Conservation (phyloP, 805 yeast genomes). For the Candida awuae region DNA sequence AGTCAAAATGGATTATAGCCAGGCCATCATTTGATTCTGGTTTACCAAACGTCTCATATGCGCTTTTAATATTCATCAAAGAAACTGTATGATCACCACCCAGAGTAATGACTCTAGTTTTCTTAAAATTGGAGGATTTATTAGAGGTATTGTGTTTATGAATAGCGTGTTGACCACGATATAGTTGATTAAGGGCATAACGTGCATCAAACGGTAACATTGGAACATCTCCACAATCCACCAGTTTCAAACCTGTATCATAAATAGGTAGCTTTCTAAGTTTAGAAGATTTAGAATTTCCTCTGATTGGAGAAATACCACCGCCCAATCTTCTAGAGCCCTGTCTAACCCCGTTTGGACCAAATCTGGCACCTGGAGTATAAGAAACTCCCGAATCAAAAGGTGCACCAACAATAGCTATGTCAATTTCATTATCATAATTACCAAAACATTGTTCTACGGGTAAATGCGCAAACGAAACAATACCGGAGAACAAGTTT, state of each 20-base stretch:
- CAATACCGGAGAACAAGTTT: conserved; percentile 40
- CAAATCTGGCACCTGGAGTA: conserved; percentile 53
- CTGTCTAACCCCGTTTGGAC: conserved; percentile 42
- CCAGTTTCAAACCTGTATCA: conserved; percentile 31
- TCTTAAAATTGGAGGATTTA: conserved; percentile 16
- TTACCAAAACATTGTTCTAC: conserved; percentile 41
- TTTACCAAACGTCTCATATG: conserved; percentile 39
- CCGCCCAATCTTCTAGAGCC: conserved; percentile 37
- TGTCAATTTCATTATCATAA: conserved; percentile 34
- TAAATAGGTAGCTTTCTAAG: conserved; percentile 36
- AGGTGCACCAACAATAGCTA: conserved; percentile 53
- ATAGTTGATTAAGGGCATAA: conserved; percentile 47
- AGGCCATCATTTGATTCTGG: conserved; percentile 39
- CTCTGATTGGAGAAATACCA: conserved; percentile 36
- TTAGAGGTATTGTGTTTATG: conserved; percentile 29
- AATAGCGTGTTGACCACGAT: conserved; percentile 44
- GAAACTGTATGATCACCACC: conserved; percentile 60
- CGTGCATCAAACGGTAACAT: conserved; percentile 55
- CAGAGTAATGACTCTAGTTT: conserved; percentile 37
- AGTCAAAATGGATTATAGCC: conserved; percentile 55
- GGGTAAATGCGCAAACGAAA: conserved; percentile 48
- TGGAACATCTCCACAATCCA: conserved; percentile 57
- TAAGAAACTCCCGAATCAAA: conserved; percentile 51
- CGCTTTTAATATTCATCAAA: conserved; percentile 43
- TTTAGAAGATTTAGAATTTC: conserved; percentile 28